phyloP scores from a whole-genome alignment of 2,329 filamentous ascomycete genomes.

The Calonectria pteridis region DNA sequence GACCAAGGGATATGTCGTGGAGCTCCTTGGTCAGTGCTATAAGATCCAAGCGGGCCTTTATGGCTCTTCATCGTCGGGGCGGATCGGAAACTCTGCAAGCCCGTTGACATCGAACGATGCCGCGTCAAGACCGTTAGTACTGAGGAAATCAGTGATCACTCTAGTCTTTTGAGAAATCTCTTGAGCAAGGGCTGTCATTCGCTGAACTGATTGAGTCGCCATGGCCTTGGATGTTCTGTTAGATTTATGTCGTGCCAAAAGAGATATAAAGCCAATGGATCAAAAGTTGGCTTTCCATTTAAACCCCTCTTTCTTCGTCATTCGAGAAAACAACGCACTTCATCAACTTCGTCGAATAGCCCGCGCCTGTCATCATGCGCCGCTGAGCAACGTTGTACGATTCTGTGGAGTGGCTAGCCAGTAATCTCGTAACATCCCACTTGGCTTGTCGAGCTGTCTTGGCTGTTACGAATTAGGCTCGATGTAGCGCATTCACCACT shows the following conservation, averaged over 20 bases:
- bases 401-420: not conserved
- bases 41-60: slow-evolving; percentile 20
- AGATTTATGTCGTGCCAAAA: not conserved
- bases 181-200: not conserved
- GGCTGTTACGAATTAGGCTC: not conserved
- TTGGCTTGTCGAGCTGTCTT: not conserved
- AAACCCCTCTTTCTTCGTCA: not conserved
- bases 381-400: too few species aligned
- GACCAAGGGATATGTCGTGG: slow-evolving; percentile 42
- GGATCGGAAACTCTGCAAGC: not conserved
- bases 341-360: not conserved
- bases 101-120: slow-evolving; percentile 2
- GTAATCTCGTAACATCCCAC: not conserved
- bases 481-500: not conserved
- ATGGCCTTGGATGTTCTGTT: not conserved
- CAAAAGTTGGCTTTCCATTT: not conserved
- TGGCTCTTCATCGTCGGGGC: not conserved
- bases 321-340: not conserved
- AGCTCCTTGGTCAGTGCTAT: slow-evolving; percentile 44
- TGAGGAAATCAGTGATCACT: not conserved
- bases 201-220: not conserved
- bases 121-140: not conserved
- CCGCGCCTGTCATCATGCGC: not conserved
- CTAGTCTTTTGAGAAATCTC: not conserved
- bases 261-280: not conserved